Conservation (phyloP, 1,139 yeast species). For the Saccharomyces hybrid region DNA sequence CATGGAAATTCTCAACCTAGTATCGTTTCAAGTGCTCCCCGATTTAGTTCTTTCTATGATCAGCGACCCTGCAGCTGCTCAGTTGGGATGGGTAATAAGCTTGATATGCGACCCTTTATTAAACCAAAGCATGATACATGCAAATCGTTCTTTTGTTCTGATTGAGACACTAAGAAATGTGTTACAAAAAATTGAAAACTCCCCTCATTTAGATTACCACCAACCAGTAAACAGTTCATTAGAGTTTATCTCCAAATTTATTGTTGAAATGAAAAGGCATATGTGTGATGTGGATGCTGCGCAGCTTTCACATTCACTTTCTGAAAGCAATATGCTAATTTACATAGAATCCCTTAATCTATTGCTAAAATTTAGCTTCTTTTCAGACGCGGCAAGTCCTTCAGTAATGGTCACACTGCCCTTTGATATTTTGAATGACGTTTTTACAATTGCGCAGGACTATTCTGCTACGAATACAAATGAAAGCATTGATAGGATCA, state of each 20-base stretch:
- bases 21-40: slow-evolving; percentile 18
- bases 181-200: neutral
- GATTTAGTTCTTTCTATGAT: slow-evolving; percentile 3
- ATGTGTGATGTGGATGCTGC: neutral
- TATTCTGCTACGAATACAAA: neutral
- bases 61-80: slow-evolving; percentile 3
- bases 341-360: neutral
- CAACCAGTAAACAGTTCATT: neutral
- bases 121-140: neutral
- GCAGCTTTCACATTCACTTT: neutral
- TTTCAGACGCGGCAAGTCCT: slow-evolving; percentile 1
- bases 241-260: neutral
- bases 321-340: neutral
- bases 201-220: neutral
- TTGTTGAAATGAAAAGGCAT: neutral
- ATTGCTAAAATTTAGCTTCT: neutral
- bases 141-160: neutral
- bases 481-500: neutral
- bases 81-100: neutral
- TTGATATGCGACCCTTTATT: neutral
- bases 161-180: neutral
- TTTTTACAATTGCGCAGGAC: neutral
- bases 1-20: slow-evolving; percentile 15
- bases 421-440: neutral
- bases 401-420: neutral